Conservation (phyloP, 345 rosid genomes). For the Sapria himalayana region DNA sequence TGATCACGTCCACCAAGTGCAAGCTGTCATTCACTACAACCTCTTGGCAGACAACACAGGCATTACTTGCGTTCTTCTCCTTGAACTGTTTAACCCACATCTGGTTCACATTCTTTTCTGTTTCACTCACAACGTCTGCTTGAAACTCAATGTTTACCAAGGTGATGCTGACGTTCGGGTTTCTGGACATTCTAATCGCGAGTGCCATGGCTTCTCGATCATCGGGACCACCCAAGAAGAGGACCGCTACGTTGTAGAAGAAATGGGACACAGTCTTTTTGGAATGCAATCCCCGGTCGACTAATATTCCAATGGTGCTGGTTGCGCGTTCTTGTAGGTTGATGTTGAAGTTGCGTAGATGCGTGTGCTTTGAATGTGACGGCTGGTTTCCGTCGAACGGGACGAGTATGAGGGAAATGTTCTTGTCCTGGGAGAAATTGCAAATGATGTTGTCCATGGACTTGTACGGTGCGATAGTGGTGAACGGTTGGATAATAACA, state of each 20-base stretch:
- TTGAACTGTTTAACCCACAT: conserved; percentile 6
- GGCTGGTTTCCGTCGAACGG: conserved; percentile 9
- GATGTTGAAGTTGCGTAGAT: conserved; percentile 1
- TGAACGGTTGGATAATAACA: conserved; percentile 8
- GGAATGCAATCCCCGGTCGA: conserved; percentile 6
- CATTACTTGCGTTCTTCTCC: not conserved
- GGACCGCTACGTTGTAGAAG: conserved; percentile 5
- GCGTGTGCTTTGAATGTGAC: not conserved
- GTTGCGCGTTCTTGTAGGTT: conserved; percentile 9
- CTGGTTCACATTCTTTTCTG: conserved; percentile 8
- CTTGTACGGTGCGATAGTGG: conserved; percentile 10
- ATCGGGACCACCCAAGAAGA: conserved; percentile 15
- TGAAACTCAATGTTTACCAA: conserved; percentile 6
- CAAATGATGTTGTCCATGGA: conserved; percentile 16
- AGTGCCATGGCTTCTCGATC: conserved; percentile 19
- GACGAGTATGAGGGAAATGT: conserved; percentile 8
- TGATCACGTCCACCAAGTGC: conserved; percentile 8
- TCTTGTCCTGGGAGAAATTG: conserved; percentile 10
- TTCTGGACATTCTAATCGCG: conserved; percentile 9
- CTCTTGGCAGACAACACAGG: not conserved
- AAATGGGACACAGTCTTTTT: not conserved
- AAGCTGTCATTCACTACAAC: not conserved
- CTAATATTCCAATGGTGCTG: conserved; percentile 14
- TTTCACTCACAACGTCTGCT: not conserved
- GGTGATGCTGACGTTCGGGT: conserved; percentile 7